phyloP scores from a whole-genome alignment of 2,329 filamentous ascomycete species.

The Westerdykella sp. region DNA sequence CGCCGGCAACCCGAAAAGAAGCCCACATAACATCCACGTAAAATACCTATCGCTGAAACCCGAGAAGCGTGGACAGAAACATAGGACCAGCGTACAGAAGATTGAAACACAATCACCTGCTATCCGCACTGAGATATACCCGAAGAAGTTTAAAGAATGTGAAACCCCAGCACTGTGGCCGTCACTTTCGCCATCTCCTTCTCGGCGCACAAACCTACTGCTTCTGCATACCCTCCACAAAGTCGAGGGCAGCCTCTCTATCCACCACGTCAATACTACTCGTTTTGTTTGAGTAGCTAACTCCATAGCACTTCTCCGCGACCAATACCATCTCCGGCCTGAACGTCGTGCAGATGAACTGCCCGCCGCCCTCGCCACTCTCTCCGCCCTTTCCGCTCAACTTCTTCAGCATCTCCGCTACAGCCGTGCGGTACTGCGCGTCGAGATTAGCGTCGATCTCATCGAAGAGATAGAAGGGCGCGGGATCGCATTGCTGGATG shows the following conservation, averaged over 20 bases:
- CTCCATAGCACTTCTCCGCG: constrained; percentile 96
- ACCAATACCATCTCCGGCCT: constrained; percentile 92
- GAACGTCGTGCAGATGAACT: constrained; percentile 99
- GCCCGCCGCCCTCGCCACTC: constrained; percentile 49
- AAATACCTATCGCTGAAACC: too few species aligned
- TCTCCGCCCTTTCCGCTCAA: constrained; percentile 36
- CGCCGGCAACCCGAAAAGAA: too few species aligned
- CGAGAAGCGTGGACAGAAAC: too few species aligned
- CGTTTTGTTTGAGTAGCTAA: constrained; percentile 86
- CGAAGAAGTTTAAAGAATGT: too few species aligned
- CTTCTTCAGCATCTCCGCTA: constrained; percentile 76
- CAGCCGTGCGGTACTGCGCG: constrained; percentile 93
- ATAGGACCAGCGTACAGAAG: too few species aligned
- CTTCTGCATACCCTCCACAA: constrained; percentile 78
- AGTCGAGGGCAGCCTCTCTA: constrained; percentile 80
- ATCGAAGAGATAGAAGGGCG: constrained; percentile 98
- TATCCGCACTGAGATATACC: too few species aligned
- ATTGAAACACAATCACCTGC: too few species aligned
- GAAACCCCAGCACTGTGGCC: too few species aligned
- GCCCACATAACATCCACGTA: too few species aligned
- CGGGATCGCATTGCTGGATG: constrained; percentile 96
- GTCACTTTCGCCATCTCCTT: too few species aligned
- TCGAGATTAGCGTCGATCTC: constrained; percentile 98
- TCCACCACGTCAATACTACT: constrained; percentile 88
- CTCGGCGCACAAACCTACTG: neutral